phyloP scores from a whole-genome alignment of 176 grass and related monocot genomes.

The Chloris gayana region DNA sequence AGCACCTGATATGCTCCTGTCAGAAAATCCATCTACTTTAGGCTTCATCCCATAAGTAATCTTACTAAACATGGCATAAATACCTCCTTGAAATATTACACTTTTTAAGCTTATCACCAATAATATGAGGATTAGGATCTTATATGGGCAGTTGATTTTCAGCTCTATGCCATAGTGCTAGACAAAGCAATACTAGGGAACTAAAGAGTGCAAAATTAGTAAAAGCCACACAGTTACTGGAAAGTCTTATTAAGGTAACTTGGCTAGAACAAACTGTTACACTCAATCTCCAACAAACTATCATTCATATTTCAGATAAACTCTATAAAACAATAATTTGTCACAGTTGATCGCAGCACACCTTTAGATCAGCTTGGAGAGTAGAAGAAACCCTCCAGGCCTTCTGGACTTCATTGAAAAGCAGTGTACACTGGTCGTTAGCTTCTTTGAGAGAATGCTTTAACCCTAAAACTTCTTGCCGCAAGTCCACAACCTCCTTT shows the following conservation, averaged over 20 bases:
- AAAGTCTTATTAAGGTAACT: no score
- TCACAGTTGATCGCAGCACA: neutral
- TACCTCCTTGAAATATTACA: neutral
- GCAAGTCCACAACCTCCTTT: constrained; percentile 80
- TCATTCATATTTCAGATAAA: constrained; percentile 3
- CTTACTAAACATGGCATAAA: neutral
- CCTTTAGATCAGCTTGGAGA: constrained; percentile 91
- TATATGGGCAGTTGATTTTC: neutral
- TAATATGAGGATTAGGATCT: neutral
- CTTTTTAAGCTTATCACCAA: neutral
- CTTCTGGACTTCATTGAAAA: constrained; percentile 96
- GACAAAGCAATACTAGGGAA: neutral
- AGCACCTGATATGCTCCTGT: no score
- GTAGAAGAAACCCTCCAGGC: constrained; percentile 89
- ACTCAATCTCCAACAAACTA: neutral
- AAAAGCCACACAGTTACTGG: neutral
- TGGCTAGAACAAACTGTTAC: neutral
- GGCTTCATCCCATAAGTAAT: neutral
- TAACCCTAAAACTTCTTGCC: constrained; percentile 72
- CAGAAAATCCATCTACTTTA: neutral
- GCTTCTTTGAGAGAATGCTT: constrained; percentile 88
- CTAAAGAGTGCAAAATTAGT: neutral
- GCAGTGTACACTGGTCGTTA: constrained; percentile 78
- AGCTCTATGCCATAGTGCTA: neutral
- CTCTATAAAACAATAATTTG: neutral